Conservation (phyloP, 225 moss, liverwort and hornwort genomes). For the Takakia lepidozioides region DNA sequence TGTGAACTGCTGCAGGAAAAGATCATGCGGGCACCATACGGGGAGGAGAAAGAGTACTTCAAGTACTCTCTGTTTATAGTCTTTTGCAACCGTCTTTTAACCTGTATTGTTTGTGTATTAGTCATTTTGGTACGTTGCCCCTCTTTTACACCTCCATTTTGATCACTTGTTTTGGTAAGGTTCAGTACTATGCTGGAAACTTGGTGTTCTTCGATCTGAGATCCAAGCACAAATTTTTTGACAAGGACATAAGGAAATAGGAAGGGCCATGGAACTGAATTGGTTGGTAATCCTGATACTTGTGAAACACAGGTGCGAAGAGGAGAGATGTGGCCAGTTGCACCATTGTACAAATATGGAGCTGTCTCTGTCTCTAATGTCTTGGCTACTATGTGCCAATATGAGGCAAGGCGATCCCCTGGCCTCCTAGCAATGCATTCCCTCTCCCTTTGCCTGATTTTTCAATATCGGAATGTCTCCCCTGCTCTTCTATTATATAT, state of each 20-base stretch:
- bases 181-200: too few relatives aligned
- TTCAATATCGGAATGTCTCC: too few relatives aligned
- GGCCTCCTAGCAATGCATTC: too few relatives aligned
- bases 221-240: too few relatives aligned
- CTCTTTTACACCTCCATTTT: too few relatives aligned
- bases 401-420: conserved; percentile 66
- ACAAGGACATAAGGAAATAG: too few relatives aligned
- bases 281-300: too few relatives aligned
- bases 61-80: conserved; percentile 78
- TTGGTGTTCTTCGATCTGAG: too few relatives aligned
- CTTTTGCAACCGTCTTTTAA: conserved; percentile 65
- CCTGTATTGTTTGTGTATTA: conserved; percentile 33
- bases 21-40: conserved; percentile 86
- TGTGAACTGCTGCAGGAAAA: conserved; percentile 31
- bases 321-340: conserved; percentile 63
- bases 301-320: conserved; percentile 30
- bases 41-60: conserved; percentile 48
- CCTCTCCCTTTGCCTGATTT: too few relatives aligned
- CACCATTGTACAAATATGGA: conserved; percentile 89
- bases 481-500: too few relatives aligned
- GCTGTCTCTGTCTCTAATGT: conserved; percentile 89
- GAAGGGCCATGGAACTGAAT: too few relatives aligned
- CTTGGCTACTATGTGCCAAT: conserved; percentile 83
- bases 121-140: conserved; percentile 32
- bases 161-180: too few relatives aligned